Evolutionary conservation across 208 protist genomes (phyloP).

Genomic region (Kentomonas sorsogonicus): DNA sequence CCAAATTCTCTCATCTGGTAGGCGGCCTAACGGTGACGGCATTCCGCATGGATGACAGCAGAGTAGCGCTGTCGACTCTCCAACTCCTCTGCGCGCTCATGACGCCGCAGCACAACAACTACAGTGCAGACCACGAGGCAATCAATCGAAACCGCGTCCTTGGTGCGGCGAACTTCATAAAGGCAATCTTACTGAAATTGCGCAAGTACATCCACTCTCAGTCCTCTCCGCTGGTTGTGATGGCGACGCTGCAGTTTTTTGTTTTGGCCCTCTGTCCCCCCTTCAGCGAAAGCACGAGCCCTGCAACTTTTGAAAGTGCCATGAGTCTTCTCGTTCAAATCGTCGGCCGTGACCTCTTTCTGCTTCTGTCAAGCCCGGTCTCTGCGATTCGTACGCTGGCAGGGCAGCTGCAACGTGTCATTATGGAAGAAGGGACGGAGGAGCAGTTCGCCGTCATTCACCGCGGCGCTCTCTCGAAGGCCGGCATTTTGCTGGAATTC

Average conservation of each 20-base stretch:
- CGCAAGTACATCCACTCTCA: slow-evolving; percentile 61
- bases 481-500: slow-evolving; percentile 86
- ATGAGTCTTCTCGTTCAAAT: slow-evolving; percentile 64
- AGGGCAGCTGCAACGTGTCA: slow-evolving; percentile 84
- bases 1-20: slow-evolving; percentile 54
- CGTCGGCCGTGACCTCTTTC: slow-evolving; percentile 68
- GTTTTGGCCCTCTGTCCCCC: slow-evolving; percentile 88
- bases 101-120: slow-evolving; percentile 92
- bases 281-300: slow-evolving; percentile 84
- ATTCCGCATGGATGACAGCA: slow-evolving; percentile 59
- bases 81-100: slow-evolving; percentile 89
- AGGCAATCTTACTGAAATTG: slow-evolving; percentile 63
- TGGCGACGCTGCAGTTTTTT: slow-evolving; percentile 84
- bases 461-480: slow-evolving; percentile 69
- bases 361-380: slow-evolving; percentile 74
- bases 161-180: slow-evolving; percentile 56
- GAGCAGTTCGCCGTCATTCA: slow-evolving; percentile 83
- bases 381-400: slow-evolving; percentile 74
- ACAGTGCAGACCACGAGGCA: slow-evolving; percentile 82
- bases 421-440: slow-evolving; percentile 88
- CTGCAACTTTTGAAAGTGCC: slow-evolving; percentile 49
- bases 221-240: slow-evolving; percentile 76
- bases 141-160: slow-evolving; percentile 89
- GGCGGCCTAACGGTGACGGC: slow-evolving; percentile 44
- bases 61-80: slow-evolving; percentile 73